Evolutionary conservation across 2,329 filamentous ascomycete species (phyloP).

Genomic region (Chrysoporthe deuterocubensis): DNA sequence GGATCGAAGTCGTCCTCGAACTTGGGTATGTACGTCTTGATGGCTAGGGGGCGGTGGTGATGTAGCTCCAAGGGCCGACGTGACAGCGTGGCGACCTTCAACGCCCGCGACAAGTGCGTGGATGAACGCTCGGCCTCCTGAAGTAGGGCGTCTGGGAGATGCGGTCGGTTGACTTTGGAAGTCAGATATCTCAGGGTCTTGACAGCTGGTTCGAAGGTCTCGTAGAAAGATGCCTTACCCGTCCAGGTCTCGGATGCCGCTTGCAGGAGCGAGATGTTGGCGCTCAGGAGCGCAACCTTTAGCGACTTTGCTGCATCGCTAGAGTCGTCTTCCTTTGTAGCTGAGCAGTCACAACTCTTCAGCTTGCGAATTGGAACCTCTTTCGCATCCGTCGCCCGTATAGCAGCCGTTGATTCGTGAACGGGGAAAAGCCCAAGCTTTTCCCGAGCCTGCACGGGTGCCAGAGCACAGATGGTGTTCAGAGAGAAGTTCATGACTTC

Average conservation of each 20-base stretch:
- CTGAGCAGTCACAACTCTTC: constrained; percentile 61
- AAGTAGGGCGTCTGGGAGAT: constrained; percentile 51
- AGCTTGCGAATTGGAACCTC: constrained; percentile 54
- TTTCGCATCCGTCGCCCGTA: constrained; percentile 53
- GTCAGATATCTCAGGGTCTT: constrained; percentile 64
- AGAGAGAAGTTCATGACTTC: constrained; percentile 83
- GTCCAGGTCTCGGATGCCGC: constrained; percentile 75
- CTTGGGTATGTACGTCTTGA: constrained; percentile 87
- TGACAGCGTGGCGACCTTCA: constrained; percentile 64
- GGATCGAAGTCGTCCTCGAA: constrained; percentile 97
- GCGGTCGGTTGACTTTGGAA: constrained; percentile 54
- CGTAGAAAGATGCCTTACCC: constrained; percentile 72
- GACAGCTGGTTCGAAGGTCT: constrained; percentile 73
- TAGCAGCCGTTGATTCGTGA: constrained; percentile 56
- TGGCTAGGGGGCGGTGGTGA: constrained; percentile 84
- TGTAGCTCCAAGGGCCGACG: constrained; percentile 86
- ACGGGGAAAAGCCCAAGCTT: constrained; percentile 63
- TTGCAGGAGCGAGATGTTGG: constrained; percentile 68
- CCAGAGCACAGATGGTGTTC: constrained; percentile 71
- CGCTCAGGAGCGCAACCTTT: constrained; percentile 64
- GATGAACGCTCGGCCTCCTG: constrained; percentile 48
- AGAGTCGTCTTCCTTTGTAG: constrained; percentile 35
- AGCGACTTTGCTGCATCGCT: constrained; percentile 39
- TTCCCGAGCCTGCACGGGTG: constrained; percentile 55
- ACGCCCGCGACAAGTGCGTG: constrained; percentile 55